These are phyloP conservation scores for Medicago ruthenica DNA, from an alignment of 306 rosid species.

Conservation along the genomic window DNA sequence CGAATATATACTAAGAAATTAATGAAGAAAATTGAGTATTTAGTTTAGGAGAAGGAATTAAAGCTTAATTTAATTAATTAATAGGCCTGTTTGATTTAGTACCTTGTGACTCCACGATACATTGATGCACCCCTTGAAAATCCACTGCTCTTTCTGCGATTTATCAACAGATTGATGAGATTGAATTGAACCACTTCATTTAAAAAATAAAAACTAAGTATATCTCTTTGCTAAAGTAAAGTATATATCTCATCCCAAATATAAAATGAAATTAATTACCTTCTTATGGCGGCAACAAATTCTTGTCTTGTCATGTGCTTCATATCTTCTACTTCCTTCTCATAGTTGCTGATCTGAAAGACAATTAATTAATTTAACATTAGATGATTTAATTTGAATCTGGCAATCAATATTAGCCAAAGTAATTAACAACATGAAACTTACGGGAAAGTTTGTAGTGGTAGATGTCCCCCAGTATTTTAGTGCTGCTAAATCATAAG, in stretches of 20 bases:
- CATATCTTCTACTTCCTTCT: slow-evolving; percentile 97
- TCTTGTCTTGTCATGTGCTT: slow-evolving; percentile 98
- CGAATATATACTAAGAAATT: background rate
- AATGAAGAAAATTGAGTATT: background rate
- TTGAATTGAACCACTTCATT: no score
- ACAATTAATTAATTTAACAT: background rate
- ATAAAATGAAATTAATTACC: slow-evolving; percentile 44
- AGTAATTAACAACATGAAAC: slow-evolving; percentile 7
- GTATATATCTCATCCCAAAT: no score
- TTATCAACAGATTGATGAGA: background rate
- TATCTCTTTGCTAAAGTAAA: no score
- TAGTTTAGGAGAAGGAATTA: background rate
- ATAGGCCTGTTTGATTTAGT: slow-evolving; percentile 12
- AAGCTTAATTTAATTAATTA: slow-evolving; percentile 2
- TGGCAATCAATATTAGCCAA: background rate
- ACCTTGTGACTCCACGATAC: slow-evolving; percentile 99
- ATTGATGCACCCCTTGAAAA: slow-evolving; percentile 99
- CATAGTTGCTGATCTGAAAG: slow-evolving; percentile 85
- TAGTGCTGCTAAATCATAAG: slow-evolving; percentile 90
- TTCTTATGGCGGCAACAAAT: slow-evolving; percentile 97
- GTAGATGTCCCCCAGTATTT: slow-evolving; percentile 95
- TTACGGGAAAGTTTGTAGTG: slow-evolving; percentile 86
- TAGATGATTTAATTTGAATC: background rate
- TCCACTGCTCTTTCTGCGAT: slow-evolving; percentile 92
- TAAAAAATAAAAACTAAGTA: no score